These are phyloP conservation scores for Lachnellula willkommii DNA, from an alignment of 2,329 filamentous ascomycete species.

Conservation along the genomic window DNA sequence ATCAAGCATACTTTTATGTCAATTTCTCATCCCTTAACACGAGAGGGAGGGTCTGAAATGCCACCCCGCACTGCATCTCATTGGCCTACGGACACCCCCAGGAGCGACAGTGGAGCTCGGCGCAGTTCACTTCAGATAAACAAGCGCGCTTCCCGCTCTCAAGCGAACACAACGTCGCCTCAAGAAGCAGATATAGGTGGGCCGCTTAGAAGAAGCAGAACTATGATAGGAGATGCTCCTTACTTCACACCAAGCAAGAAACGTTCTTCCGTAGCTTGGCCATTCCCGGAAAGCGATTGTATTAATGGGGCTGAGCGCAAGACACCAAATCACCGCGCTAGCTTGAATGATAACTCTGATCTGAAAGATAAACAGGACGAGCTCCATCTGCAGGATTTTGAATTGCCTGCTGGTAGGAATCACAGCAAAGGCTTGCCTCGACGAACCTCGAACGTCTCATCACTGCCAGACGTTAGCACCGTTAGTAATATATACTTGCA, in stretches of 20 bases:
- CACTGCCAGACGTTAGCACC: conserved; percentile 23
- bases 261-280: conserved; percentile 3
- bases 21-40: conserved; percentile 3
- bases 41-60: not conserved
- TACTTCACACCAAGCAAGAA: not conserved
- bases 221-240: not conserved
- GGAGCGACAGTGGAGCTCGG: not conserved
- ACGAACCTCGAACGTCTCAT: not conserved
- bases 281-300: conserved; percentile 3
- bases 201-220: not conserved
- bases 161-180: not conserved
- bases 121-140: not conserved
- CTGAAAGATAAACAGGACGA: not conserved
- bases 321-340: not conserved
- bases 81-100: not conserved
- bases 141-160: not conserved
- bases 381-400: not conserved
- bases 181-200: not conserved
- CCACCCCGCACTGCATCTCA: not conserved
- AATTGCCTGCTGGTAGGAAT: not conserved
- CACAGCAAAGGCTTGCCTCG: not conserved
- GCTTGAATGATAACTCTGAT: not conserved
- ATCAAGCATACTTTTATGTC: conserved; percentile 6
- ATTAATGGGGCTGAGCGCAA: not conserved
- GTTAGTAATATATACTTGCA: conserved; percentile 27